Evolutionary conservation across 2,329 filamentous ascomycete species (phyloP).

Genomic region (Neopestalotiopsis sp.): DNA sequence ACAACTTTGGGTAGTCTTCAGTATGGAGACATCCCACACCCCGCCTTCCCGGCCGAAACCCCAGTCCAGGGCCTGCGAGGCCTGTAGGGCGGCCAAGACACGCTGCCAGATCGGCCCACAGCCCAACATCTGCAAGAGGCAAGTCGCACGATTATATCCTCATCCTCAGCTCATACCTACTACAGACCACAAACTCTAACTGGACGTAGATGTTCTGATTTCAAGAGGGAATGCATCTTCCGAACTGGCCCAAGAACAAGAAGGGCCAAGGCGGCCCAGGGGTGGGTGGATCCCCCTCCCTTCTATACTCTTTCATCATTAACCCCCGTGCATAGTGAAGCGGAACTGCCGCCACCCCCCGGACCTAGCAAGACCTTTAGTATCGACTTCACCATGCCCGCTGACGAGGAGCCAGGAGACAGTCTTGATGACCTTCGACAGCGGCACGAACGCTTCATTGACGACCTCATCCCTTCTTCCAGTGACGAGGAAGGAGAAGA

Average conservation of each 20-base stretch:
- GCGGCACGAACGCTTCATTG: slow-evolving; percentile 47
- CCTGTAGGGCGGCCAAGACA: slow-evolving; percentile 58
- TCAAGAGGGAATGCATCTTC: slow-evolving; percentile 59
- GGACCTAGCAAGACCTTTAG: slow-evolving; percentile 55
- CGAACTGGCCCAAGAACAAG: slow-evolving; percentile 55
- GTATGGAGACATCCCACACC: slow-evolving; percentile 14
- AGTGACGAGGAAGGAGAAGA: slow-evolving; percentile 32
- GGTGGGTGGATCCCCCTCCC: slow-evolving; percentile 39
- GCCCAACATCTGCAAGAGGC: slow-evolving; percentile 57
- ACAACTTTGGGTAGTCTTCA: neutral
- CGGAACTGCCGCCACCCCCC: slow-evolving; percentile 36
- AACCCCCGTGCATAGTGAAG: slow-evolving; percentile 21
- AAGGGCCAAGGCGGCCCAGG: slow-evolving; percentile 46
- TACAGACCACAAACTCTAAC: neutral
- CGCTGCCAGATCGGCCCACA: slow-evolving; percentile 55
- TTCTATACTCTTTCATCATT: neutral
- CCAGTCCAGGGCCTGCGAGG: slow-evolving; percentile 55
- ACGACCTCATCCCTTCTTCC: slow-evolving; percentile 41
- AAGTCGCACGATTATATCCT: slow-evolving; percentile 22
- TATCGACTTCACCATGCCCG: slow-evolving; percentile 55
- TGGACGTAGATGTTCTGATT: slow-evolving; percentile 51
- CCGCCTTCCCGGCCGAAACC: slow-evolving; percentile 32
- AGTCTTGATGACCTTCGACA: slow-evolving; percentile 48
- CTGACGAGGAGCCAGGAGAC: slow-evolving; percentile 41
- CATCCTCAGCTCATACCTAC: neutral